Base-by-base conservation (phyloP, 1,284 basidiomycete genomes). In the Marasmius oreades region DNA sequence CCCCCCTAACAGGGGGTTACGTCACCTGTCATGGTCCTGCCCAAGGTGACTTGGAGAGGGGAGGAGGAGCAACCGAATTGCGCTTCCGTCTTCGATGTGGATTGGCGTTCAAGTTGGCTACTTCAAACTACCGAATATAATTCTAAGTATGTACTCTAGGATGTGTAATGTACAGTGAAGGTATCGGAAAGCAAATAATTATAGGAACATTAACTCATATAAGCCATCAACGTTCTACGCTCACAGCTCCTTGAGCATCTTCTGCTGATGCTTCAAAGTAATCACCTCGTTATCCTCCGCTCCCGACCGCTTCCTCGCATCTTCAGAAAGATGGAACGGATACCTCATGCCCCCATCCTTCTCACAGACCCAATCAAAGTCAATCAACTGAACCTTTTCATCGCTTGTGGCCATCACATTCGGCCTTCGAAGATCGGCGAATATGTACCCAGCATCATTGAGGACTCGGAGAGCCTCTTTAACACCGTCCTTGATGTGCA, bases 341-440 rank as follows among this genome's bases (percentile, higher is more conserved):
- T 61, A 61, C 46, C 57, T 45, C 14, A 47, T 43, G 5, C 45
- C 45, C 11, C 33, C 51, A 1, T 52, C 60, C 2, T 51, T 43
- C 26, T 43, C 31, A 2, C 52, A 46, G 16, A 47, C 57, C 57
- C 57, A 61, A 34, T 61, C 60, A 59, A 57, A 59, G 26, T 61
- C 60, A n/a, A 61, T 43, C n/a, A 59, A 47, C 4, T 43, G 28
- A 18, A 57, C 52, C 14, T 51, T 48, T n/a, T 46, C 46, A 22
- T 55, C 28, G 6, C 22, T 16, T 23, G 16, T 52, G 10, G 54
- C 7, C 55, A 57, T 56, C 6, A 59, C 50, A 43, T 59, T 58
- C 4, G 51, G 58, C 26, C 39, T 51, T 24, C 53, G 47, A 18
- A 60, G 36, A 44, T 60, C 59, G 6, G 52, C 52, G 5, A 37